Evolutionary conservation across 352 stramenopile genomes (phyloP).

Genomic region (Phytopythium aichiense): DNA sequence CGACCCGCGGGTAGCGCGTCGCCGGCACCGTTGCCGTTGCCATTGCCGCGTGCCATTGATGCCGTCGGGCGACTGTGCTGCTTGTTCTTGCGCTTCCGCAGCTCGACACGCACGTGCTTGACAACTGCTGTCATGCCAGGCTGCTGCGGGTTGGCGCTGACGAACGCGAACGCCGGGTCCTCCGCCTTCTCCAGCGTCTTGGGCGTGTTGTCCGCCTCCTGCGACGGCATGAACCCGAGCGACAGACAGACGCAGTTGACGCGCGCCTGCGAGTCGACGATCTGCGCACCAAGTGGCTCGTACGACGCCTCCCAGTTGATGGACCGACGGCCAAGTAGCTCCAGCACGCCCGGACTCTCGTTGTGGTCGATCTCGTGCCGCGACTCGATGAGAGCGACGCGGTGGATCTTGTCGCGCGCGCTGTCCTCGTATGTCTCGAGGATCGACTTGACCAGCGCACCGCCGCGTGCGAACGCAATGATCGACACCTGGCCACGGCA

Average conservation of each 20-base stretch:
- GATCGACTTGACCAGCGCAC: conserved; percentile 80
- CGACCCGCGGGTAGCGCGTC: conserved; percentile 22
- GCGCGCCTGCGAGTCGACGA: conserved; percentile 81
- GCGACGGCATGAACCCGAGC: conserved; percentile 69
- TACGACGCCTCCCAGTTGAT: conserved; percentile 89
- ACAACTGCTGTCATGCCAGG: conserved; percentile 86
- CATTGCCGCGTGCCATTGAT: conserved; percentile 4
- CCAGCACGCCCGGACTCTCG: conserved; percentile 69
- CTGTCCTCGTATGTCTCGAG: conserved; percentile 74
- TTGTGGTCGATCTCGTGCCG: conserved; percentile 85
- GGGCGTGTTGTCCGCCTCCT: conserved; percentile 62
- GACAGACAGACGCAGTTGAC: conserved; percentile 87
- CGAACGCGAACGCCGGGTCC: conserved; percentile 78
- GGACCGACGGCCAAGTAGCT: conserved; percentile 77
- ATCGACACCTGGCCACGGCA: conserved; percentile 85
- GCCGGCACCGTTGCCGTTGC: conserved; percentile 2
- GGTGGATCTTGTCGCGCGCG: conserved; percentile 74
- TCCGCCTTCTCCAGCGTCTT: conserved; percentile 78
- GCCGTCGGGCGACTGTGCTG: conserved; percentile 14
- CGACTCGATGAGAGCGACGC: conserved; percentile 84
- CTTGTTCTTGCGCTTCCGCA: conserved; percentile 43
- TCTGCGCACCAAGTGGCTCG: conserved; percentile 77
- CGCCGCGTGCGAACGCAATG: conserved; percentile 77
- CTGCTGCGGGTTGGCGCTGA: conserved; percentile 69
- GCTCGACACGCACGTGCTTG: conserved; percentile 62